Base-by-base conservation (phyloP, 768 basidiomycete species). In the Lactarius psammicola region DNA sequence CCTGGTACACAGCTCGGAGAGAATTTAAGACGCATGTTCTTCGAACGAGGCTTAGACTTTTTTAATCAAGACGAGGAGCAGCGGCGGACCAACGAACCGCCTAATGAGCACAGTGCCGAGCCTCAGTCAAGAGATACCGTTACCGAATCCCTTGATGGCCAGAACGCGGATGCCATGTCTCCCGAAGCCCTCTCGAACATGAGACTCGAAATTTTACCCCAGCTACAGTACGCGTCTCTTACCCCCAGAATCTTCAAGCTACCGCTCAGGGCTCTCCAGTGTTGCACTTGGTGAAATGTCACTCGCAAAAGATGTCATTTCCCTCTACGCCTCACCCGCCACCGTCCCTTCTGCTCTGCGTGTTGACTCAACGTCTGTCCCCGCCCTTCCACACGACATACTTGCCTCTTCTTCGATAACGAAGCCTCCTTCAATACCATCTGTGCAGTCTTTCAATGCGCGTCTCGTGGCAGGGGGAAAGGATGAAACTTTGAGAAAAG, bases 251-350 rank as follows among this genome's bases (percentile, higher is more conserved):
- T 57, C 49, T 18, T 13, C 36, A n/a, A 28, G 10, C 31, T 4
- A 53, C 26, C 23, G 9, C 60, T 66, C 30, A 66, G 56, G 40
- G 28, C 30, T 57, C 15, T 34, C 56, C 67, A 92, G 90, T 68
- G 83, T 87, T 66, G 89, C 91, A 31, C 76, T 87, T 56, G 90
- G 90, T 63, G 92, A 94, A 75, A 89, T 94, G 84, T 82, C 84
- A 8, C 86, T 87, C 62, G 90, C 90, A 11, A 84, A 82, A 69
- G 89, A 92, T 67, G 78, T 94, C 28, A 76, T 94, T 33, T 78
- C 81, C 28, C 79, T 85, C 31, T 76, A 93, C 17, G 76, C 92
- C 17, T 74, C 80, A 34, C 49, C 65, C 23, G 42, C 57, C 49
- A 31, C 53, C 51, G 11, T 34, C 18, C 30, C 54, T 23, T 33